Evolutionary conservation across 768 basidiomycete genomes (phyloP), one percentile per base, ranked within the genome.

Genomic region (Boletales sp.): DNA sequence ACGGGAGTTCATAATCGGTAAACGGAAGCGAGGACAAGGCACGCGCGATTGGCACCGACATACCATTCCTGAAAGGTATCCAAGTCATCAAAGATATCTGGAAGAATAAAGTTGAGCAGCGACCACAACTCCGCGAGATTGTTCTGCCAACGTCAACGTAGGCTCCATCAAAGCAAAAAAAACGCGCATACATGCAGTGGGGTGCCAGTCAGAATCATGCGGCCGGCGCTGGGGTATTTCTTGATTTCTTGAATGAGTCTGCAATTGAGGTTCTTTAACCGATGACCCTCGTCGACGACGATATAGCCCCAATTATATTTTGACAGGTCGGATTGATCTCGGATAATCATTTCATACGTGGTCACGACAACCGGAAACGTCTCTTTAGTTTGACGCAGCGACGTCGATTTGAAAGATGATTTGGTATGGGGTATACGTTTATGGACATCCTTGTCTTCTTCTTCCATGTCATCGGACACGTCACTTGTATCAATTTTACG

Each of bases 71-170:
- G 90, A 74, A 97, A 97, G 4, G 86, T 78, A 47, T 90, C 84
- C 18, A 95, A 73, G 58, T 97, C 91, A 51, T 84, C 81, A 64
- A 98, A 97, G 46, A 98, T 84, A 56, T 94, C 87, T 0, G 97
- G 97, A 5, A 98, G 78, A 51, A 98, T 90, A 60, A 97, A 99
- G 64, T 97, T 97, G 30, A 99, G 82, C 15, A 98, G 73, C 2
- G 91, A 86, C 95, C 94, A 98, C 4, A 99, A 74, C 64, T 99
- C 97, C 5, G 86, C 79, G 3, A 99, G 77, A 61, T 97, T 98
- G 69, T 99, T 98, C 90, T 99, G 63, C n/a, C n/a, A 42, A 40
- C 1, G 24, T 39, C 45, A 48, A 29, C 21, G 8, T 4, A 27
- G 24, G 24, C 24, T 27, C 24, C 24, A 7, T 27, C 24, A 27